These are phyloP conservation scores for Ambispora gerdemannii DNA, from an alignment of 192 early-diverging fungal genomes.

Conservation along the genomic window DNA sequence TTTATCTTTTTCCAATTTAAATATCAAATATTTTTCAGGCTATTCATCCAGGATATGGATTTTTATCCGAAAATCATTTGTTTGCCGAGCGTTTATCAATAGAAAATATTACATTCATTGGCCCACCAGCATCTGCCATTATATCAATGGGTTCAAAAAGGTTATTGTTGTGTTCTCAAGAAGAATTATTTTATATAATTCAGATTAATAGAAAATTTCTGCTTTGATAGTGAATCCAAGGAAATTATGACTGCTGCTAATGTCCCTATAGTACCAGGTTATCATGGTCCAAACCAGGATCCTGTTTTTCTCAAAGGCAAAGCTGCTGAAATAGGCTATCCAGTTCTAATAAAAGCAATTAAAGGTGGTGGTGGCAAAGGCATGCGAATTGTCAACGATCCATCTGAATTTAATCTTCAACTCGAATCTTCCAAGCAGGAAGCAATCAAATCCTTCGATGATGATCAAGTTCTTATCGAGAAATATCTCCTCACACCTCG, in stretches of 20 bases:
- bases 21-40: slow-evolving; percentile 50
- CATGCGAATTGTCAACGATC: slow-evolving; percentile 84
- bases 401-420: slow-evolving; percentile 80
- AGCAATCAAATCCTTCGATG: slow-evolving; percentile 86
- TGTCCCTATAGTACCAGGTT: slow-evolving; percentile 91
- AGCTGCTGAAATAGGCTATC: slow-evolving; percentile 85
- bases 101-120: slow-evolving; percentile 80
- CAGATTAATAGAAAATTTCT: background rate
- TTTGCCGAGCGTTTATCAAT: slow-evolving; percentile 74
- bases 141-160: slow-evolving; percentile 90
- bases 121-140: slow-evolving; percentile 85
- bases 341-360: slow-evolving; percentile 96
- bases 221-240: slow-evolving; percentile 70
- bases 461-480: slow-evolving; percentile 86
- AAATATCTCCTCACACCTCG: slow-evolving; percentile 85
- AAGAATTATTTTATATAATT: background rate
- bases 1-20: background rate
- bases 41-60: slow-evolving; percentile 96
- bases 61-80: slow-evolving; percentile 89
- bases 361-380: slow-evolving; percentile 98
- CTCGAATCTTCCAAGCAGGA: slow-evolving; percentile 81
- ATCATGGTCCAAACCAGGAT: slow-evolving; percentile 87
- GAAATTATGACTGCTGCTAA: slow-evolving; percentile 85
- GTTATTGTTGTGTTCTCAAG: slow-evolving; percentile 26
- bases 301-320: slow-evolving; percentile 65